A percentile compares a stretch with the other conserved stretches of the same genome.
phyloP scores from a whole-genome alignment of 805 yeast genomes.

The Ogataea methanolica region DNA sequence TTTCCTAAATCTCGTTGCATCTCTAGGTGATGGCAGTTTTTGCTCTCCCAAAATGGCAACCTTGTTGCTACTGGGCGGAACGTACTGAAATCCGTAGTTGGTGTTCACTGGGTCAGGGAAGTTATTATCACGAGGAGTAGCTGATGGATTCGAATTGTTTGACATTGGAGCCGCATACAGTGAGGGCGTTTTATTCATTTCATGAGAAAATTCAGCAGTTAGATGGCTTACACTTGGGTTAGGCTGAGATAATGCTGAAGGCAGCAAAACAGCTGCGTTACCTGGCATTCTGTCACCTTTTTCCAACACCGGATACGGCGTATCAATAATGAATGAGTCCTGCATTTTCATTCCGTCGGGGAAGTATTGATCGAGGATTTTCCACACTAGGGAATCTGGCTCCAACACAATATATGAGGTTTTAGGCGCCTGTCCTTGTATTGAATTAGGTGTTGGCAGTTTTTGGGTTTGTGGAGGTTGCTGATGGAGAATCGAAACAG shows the following conservation, averaged over 20 bases:
- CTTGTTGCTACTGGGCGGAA: slow-evolving; percentile 6
- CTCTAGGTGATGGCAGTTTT: slow-evolving; percentile 28
- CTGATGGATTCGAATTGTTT: no score
- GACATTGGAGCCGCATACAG: slow-evolving; percentile 5
- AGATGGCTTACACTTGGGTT: background rate
- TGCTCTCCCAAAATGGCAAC: slow-evolving; percentile 28
- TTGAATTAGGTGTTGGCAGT: background rate
- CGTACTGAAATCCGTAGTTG: background rate
- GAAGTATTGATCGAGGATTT: slow-evolving; percentile 51
- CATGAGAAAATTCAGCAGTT: background rate
- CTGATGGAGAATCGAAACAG: background rate
- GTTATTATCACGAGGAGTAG: no score
- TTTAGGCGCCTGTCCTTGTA: background rate
- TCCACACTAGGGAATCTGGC: slow-evolving; percentile 61
- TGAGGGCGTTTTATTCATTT: slow-evolving; percentile 6
- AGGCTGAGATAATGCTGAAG: background rate
- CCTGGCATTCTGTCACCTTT: slow-evolving; percentile 1
- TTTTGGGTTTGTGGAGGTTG: background rate
- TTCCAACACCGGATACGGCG: slow-evolving; percentile 26
- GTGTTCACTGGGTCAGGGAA: slow-evolving; percentile 6
- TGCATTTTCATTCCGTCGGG: slow-evolving; percentile 66
- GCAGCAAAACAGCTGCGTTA: background rate
- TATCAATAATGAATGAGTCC: slow-evolving; percentile 61
- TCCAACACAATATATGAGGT: slow-evolving; percentile 29
- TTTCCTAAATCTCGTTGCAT: slow-evolving; percentile 14